These are phyloP conservation scores for Pyrenophora teres DNA, from an alignment of 2,329 filamentous ascomycete genomes.

Conservation along the genomic window DNA sequence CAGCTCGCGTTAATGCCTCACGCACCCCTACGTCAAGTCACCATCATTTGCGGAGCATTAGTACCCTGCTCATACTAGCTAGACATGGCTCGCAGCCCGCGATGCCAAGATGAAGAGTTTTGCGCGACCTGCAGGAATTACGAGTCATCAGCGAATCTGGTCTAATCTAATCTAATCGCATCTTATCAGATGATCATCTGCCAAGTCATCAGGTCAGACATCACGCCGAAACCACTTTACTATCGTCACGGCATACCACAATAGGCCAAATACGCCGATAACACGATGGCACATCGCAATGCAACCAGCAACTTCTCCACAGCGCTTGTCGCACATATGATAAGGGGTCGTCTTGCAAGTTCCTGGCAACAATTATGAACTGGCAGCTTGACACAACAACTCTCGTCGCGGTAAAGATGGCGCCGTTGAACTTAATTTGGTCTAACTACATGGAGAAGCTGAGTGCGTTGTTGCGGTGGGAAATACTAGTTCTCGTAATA, in stretches of 20 bases:
- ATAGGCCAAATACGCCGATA: background rate
- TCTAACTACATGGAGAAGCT: background rate
- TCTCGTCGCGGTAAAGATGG: background rate
- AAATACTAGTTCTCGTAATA: background rate
- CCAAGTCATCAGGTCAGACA: background rate
- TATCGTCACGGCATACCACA: background rate
- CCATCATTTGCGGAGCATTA: background rate
- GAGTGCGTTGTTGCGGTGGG: background rate
- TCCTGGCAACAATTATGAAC: background rate
- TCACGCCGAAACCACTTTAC: background rate
- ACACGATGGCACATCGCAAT: background rate
- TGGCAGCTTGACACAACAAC: background rate
- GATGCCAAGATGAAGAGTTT: conserved; percentile 1
- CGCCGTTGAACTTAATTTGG: background rate
- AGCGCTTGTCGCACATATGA: background rate
- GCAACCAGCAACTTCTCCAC: background rate
- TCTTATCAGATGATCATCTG: conserved; percentile 6
- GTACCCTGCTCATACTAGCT: background rate
- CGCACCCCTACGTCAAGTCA: background rate
- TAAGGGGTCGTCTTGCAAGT: background rate
- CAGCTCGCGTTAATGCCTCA: background rate
- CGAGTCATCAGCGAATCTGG: background rate
- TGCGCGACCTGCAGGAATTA: background rate
- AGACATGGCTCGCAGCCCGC: background rate
- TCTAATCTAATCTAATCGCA: conserved; percentile 5